These are phyloP conservation scores for Leishmania gerbilli DNA, from an alignment of 208 protist species.

Conservation along the genomic window DNA sequence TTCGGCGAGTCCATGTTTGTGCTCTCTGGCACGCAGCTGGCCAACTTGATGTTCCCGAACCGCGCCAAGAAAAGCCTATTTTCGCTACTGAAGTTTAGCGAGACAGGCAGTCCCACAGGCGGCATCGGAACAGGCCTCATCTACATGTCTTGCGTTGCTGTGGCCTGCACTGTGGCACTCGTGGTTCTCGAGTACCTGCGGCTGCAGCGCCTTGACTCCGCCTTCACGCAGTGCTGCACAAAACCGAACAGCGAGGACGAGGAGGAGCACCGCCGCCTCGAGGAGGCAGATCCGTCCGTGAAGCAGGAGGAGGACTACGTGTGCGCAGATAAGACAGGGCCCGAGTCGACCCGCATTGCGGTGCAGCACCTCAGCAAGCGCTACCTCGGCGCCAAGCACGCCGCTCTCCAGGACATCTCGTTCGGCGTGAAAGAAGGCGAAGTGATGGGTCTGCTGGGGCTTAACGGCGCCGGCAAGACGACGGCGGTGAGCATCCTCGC, in stretches of 20 bases:
- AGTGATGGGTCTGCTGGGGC: constrained; percentile 87
- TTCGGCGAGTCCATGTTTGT: constrained; percentile 82
- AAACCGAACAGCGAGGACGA: constrained; percentile 22
- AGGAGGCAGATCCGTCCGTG: constrained; percentile 37
- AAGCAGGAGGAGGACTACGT: constrained; percentile 51
- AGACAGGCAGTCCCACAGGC: constrained; percentile 30
- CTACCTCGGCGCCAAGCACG: constrained; percentile 31
- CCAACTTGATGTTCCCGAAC: constrained; percentile 48
- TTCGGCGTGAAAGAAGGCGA: constrained; percentile 79
- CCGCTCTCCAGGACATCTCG: constrained; percentile 69
- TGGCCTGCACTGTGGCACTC: constrained; percentile 52
- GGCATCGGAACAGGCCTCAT: constrained; percentile 72
- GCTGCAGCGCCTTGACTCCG: constrained; percentile 31
- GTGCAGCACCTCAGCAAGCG: constrained; percentile 72
- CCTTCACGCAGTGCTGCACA: constrained; percentile 23
- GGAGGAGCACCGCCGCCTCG: constrained; percentile 22
- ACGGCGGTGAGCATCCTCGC: constrained; percentile 87
- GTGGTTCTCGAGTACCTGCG: constrained; percentile 63
- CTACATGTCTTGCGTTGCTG: constrained; percentile 74
- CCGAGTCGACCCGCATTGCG: constrained; percentile 51
- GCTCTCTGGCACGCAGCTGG: constrained; percentile 54
- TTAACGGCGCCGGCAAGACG: constrained; percentile 93
- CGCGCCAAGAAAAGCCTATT: constrained; percentile 44
- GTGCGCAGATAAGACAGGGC: constrained; percentile 38
- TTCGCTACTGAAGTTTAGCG: constrained; percentile 33